Evolutionary conservation across 2,329 filamentous ascomycete species (phyloP).

Genomic region (Penicillium sp.): DNA sequence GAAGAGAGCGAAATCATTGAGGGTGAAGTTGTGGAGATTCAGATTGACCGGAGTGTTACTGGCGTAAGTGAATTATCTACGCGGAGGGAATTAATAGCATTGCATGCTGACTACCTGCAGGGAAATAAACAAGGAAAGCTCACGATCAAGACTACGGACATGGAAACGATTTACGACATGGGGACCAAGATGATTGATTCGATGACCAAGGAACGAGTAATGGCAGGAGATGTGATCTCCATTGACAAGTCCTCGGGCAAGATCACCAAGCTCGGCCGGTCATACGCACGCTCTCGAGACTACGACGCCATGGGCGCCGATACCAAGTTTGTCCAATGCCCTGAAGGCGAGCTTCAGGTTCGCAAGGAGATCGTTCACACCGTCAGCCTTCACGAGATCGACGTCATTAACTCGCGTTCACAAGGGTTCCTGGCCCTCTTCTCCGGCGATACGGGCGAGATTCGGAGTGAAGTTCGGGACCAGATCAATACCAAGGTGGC

Average conservation of each 20-base stretch:
- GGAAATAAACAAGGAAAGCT: slow-evolving; percentile 98
- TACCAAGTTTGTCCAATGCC: slow-evolving; percentile 96
- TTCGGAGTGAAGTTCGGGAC: slow-evolving; percentile 92
- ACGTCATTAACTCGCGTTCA: slow-evolving; percentile 98
- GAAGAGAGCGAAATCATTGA: slow-evolving; percentile 99
- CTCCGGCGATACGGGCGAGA: slow-evolving; percentile 96
- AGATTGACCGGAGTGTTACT: slow-evolving; percentile 95
- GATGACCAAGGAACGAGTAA: slow-evolving; percentile 98
- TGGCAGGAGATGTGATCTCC: slow-evolving; percentile 96
- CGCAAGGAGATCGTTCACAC: slow-evolving; percentile 97
- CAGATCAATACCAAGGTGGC: slow-evolving; percentile 99
- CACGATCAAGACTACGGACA: slow-evolving; percentile 98
- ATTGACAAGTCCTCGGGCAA: slow-evolving; percentile 99
- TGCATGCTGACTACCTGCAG: slow-evolving; percentile 31
- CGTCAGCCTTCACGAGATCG: slow-evolving; percentile 94
- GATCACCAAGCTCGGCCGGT: slow-evolving; percentile 94
- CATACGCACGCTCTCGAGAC: slow-evolving; percentile 89
- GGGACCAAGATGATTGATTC: slow-evolving; percentile 99
- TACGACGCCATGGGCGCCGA: slow-evolving; percentile 99
- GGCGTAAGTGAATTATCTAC: slow-evolving; percentile 52
- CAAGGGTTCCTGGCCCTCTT: slow-evolving; percentile 97
- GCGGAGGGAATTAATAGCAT: too few relatives aligned
- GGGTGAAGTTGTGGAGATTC: slow-evolving; percentile 97
- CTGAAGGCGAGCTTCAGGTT: slow-evolving; percentile 95
- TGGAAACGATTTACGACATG: slow-evolving; percentile 99